Evolutionary conservation across 768 basidiomycete genomes (phyloP), one percentile per base, ranked within the genome.

Genomic region (Pleurotus pulmonarius): DNA sequence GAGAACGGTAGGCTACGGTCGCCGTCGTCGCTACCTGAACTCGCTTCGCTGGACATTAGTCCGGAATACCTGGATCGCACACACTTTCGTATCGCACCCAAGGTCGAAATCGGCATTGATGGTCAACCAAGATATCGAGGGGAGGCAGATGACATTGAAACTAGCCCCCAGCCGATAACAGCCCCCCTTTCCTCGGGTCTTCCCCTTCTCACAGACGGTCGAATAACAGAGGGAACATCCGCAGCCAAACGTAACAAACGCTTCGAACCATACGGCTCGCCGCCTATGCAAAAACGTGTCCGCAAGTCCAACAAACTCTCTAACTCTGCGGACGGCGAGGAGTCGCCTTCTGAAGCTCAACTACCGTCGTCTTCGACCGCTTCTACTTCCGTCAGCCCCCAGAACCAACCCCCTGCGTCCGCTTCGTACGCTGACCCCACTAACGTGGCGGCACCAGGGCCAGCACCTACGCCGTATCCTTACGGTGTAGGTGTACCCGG

Each of bases 1-100:
- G 83, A 91, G 56, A 83, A 85, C 46, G 95, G 94, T 12, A 87
- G 92, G 26, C 83, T 98, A 11, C 87, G 93, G 37, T 81, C 90
- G 0, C 95, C 96, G 0, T 95, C 92, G 0, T 88, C 91, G 2
- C 76, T 95, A 0, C 90, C 92, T 0, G 94, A 98, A 68, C 80
- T 98, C 18, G 87, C 87, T 0, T 82, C 88, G 0, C 79, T 98
- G 25, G 89, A 91, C 59, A 95, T 98, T 67, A 87, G 85, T 59
- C 85, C 88, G 4, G 87, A 91, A 61, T 94, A 94, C 63, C 82
- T 98, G 53, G 87, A 93, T 65, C 91, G 90, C 64, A 90, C 89
- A 0, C 90, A 94, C 65, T 98, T 98, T 62, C 84, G 95, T 37
- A 87, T 90, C 64, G 92, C 93, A 3, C 94, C 94, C 29, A 85